A percentile compares a stretch with the other conserved stretches of the same genome.
phyloP scores from a whole-genome alignment of 2,329 filamentous ascomycete species.

The Aspergillus ibericus region DNA sequence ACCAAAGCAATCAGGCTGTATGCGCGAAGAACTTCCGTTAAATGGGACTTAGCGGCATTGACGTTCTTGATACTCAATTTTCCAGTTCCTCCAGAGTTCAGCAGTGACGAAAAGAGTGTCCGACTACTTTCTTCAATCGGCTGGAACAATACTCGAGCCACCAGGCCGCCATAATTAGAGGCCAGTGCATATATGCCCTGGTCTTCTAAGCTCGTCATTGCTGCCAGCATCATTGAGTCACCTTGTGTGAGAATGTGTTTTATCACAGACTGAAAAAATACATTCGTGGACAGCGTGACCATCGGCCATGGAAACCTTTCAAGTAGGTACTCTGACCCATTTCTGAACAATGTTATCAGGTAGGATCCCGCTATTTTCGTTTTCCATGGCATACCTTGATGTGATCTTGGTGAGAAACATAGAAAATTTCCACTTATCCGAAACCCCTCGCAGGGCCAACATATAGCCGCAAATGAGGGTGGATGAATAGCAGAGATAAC shows the following conservation, averaged over 20 bases:
- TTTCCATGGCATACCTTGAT: slow-evolving; percentile 39
- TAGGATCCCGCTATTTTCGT: not conserved
- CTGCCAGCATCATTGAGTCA: slow-evolving; percentile 82
- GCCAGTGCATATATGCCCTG: slow-evolving; percentile 92
- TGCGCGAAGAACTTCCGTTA: slow-evolving; percentile 60
- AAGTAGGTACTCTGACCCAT: slow-evolving; percentile 49
- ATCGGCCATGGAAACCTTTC: slow-evolving; percentile 69
- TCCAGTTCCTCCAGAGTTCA: slow-evolving; percentile 47
- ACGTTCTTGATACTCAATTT: slow-evolving; percentile 20
- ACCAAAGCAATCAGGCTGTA: slow-evolving; percentile 74
- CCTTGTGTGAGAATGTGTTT: slow-evolving; percentile 95
- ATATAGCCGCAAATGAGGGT: slow-evolving; percentile 70
- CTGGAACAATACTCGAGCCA: slow-evolving; percentile 87
- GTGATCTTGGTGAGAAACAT: slow-evolving; percentile 55
- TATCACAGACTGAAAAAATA: slow-evolving; percentile 83
- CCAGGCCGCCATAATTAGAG: slow-evolving; percentile 87
- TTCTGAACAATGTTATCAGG: slow-evolving; percentile 23
- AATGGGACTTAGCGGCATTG: slow-evolving; percentile 32
- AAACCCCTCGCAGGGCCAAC: slow-evolving; percentile 59
- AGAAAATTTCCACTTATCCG: slow-evolving; percentile 64
- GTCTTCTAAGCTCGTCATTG: slow-evolving; percentile 72
- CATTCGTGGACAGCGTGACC: slow-evolving; percentile 71
- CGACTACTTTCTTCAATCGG: slow-evolving; percentile 93
- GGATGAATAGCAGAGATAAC: slow-evolving; percentile 74
- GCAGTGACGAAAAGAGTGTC: slow-evolving; percentile 81